Conservation (phyloP, 2,329 filamentous ascomycete genomes). For the Fusarium caatingaense region DNA sequence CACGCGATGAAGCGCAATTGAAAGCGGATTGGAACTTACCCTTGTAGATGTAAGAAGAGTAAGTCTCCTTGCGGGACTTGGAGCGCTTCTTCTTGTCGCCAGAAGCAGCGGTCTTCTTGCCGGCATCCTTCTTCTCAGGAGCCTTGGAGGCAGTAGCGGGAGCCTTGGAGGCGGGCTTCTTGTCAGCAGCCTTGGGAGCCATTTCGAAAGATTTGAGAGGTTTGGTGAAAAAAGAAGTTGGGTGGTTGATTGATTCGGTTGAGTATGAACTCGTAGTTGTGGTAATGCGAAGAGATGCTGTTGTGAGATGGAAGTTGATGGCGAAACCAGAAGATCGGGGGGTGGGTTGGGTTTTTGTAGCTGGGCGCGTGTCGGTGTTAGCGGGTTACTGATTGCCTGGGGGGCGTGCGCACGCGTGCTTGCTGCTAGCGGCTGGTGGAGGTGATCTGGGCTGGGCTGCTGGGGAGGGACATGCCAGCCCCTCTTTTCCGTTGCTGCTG, state of each 20-base stretch:
- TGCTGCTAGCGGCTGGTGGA: slow-evolving; percentile 34
- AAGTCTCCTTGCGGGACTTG: slow-evolving; percentile 99
- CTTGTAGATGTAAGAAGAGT: slow-evolving; percentile 99
- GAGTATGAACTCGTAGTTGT: slow-evolving; percentile 38
- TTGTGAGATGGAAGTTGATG: slow-evolving; percentile 58
- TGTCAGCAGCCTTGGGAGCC: slow-evolving; percentile 97
- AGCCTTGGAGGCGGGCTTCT: slow-evolving; percentile 99
- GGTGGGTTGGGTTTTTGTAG: slow-evolving; percentile 69
- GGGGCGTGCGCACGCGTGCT: slow-evolving; percentile 43
- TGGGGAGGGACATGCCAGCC: slow-evolving; percentile 29
- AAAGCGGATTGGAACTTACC: slow-evolving; percentile 67
- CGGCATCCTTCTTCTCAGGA: slow-evolving; percentile 98
- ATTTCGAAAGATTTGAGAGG: slow-evolving; percentile 64
- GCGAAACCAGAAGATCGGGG: slow-evolving; percentile 62
- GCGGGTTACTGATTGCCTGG: slow-evolving; percentile 68
- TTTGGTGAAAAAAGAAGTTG: slow-evolving; percentile 17
- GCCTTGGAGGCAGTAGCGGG: slow-evolving; percentile 77
- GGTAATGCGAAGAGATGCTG: slow-evolving; percentile 50
- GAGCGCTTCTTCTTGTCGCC: slow-evolving; percentile 99
- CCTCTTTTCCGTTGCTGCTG: slow-evolving; percentile 34
- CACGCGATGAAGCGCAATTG: slow-evolving; percentile 21
- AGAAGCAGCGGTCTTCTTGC: slow-evolving; percentile 98
- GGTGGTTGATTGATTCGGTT: slow-evolving; percentile 13
- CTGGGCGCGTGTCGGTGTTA: slow-evolving; percentile 63
- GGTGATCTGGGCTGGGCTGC: slow-evolving; percentile 36